phyloP scores from a whole-genome alignment of 116 monocot genomes.

The Cymodocea nodosa region DNA sequence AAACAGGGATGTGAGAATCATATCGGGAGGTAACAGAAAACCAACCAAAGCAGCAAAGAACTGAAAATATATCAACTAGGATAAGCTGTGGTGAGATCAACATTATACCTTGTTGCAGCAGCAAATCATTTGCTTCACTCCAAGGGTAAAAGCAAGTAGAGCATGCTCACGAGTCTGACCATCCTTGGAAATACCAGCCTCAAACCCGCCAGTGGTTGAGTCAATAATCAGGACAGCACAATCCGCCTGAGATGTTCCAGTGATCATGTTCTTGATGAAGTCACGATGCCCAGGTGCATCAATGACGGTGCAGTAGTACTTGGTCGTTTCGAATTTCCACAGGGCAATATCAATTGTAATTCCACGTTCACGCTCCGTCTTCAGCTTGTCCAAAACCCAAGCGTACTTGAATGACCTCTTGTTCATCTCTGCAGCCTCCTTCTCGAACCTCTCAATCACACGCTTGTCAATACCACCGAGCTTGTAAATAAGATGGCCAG shows the following conservation, averaged over 20 bases:
- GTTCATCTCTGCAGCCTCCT: no score
- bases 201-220: conserved; percentile 30
- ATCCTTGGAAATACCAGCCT: conserved; percentile 34
- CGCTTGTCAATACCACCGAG: conserved; percentile 34
- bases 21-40: no score
- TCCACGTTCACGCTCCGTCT: conserved; percentile 28
- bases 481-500: conserved; percentile 33
- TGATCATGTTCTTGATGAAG: conserved; percentile 38
- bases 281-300: conserved; percentile 31
- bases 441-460: conserved; percentile 30
- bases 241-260: conserved; percentile 30
- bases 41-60: no score
- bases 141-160: conserved; percentile 25
- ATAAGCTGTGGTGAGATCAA: no score
- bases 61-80: no score
- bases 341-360: conserved; percentile 30
- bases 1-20: no score
- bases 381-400: conserved; percentile 30
- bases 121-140: conserved; percentile 34
- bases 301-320: conserved; percentile 33
- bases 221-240: conserved; percentile 31
- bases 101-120: conserved; percentile 39
- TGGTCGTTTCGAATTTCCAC: conserved; percentile 33
- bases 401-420: conserved; percentile 32
- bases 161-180: conserved; percentile 32